phyloP scores from a whole-genome alignment of 1,139 yeast genomes.

The Nakaseomyces kungkrabaensis region DNA sequence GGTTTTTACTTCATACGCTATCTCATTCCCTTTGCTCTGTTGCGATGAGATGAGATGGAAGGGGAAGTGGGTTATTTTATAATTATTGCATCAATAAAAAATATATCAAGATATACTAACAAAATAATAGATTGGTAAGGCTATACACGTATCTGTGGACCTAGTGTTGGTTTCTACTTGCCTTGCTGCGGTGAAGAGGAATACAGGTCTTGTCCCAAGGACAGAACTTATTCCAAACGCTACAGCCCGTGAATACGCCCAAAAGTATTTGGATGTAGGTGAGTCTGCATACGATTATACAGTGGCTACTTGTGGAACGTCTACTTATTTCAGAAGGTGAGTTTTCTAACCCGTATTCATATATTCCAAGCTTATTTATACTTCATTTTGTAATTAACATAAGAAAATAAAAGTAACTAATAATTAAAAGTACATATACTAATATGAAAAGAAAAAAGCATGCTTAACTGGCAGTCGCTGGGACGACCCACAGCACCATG shows the following conservation, averaged over 20 bases:
- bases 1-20: not conserved
- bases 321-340: constrained; percentile 58
- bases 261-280: constrained; percentile 72
- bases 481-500: too few species aligned
- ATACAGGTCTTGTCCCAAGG: constrained; percentile 65
- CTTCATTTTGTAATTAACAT: too few species aligned
- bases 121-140: constrained; percentile 40
- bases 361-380: not conserved
- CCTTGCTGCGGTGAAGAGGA: constrained; percentile 81
- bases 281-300: constrained; percentile 71
- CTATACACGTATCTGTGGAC: constrained; percentile 62
- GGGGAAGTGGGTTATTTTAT: too few species aligned
- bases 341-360: not conserved
- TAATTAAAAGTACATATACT: too few species aligned
- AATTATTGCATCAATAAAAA: too few species aligned
- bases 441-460: too few species aligned
- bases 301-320: constrained; percentile 60
- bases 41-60: too few species aligned
- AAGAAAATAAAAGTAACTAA: too few species aligned
- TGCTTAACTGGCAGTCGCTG: too few species aligned
- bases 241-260: constrained; percentile 49
- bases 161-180: constrained; percentile 70
- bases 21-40: too few species aligned
- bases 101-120: not conserved
- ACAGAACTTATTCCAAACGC: constrained; percentile 33